A percentile compares a stretch with the other conserved stretches of the same genome.
These are phyloP conservation scores for Periconia digitata DNA, from an alignment of 2,329 filamentous ascomycete genomes.

Conservation along the genomic window DNA sequence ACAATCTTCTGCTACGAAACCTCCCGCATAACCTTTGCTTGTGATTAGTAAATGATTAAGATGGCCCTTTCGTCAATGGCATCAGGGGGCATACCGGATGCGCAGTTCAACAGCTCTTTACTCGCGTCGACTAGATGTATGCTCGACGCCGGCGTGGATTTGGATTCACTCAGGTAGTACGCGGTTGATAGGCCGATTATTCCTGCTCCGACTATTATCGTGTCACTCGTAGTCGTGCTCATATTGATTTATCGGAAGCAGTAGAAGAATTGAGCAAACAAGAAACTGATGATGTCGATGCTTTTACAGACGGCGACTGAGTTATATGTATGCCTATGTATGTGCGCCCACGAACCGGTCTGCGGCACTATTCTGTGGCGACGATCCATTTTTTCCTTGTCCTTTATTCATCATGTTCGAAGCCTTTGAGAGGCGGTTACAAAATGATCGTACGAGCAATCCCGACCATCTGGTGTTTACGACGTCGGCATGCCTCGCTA, in stretches of 20 bases:
- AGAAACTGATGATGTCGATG: too few species aligned
- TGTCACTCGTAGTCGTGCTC: constrained; percentile 20
- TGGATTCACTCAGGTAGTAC: constrained; percentile 64
- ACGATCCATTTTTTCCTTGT: neutral
- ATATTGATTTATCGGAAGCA: constrained; percentile 10
- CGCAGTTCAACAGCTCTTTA: constrained; percentile 67
- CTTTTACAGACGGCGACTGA: too few species aligned
- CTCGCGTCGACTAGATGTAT: constrained; percentile 63
- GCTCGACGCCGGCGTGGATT: constrained; percentile 41
- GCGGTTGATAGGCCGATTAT: constrained; percentile 50
- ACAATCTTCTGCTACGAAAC: constrained; percentile 74
- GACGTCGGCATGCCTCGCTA: constrained; percentile 6
- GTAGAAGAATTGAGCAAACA: too few species aligned
- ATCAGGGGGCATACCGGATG: too few species aligned
- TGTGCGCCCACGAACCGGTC: neutral
- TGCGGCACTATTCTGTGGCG: neutral
- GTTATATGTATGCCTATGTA: too few species aligned
- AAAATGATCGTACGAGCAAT: constrained; percentile 14
- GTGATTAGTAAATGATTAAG: too few species aligned
- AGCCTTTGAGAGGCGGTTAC: neutral
- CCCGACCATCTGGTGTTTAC: constrained; percentile 4
- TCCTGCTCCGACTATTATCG: constrained; percentile 48
- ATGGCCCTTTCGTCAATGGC: too few species aligned
- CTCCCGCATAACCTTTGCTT: constrained; percentile 71
- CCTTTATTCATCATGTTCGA: neutral